Conservation (phyloP, 2,329 filamentous ascomycete genomes). For the Fusarium devonianum region DNA sequence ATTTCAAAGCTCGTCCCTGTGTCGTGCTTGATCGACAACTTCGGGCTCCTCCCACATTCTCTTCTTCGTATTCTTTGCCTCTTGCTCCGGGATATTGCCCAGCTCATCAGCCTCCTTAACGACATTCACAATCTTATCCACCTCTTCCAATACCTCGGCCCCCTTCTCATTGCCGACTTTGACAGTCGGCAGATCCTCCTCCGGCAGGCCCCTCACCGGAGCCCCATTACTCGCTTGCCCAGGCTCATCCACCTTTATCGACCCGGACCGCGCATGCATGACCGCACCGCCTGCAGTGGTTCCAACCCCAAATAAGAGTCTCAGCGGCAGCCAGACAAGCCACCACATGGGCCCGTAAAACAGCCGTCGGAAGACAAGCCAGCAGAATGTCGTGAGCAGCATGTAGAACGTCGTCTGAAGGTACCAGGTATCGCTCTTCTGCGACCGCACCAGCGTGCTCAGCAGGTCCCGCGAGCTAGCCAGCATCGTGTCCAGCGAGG, state of each 20-base stretch:
- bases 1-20: slow-evolving; percentile 50
- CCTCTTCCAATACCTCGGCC: slow-evolving; percentile 57
- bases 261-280: slow-evolving; percentile 46
- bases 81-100: slow-evolving; percentile 31
- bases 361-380: slow-evolving; percentile 85
- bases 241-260: slow-evolving; percentile 38
- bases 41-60: slow-evolving; percentile 41
- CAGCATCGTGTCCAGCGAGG: slow-evolving; percentile 78
- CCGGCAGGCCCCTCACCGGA: slow-evolving; percentile 47
- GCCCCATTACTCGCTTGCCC: slow-evolving; percentile 41
- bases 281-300: slow-evolving; percentile 63
- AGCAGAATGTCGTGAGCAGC: slow-evolving; percentile 76
- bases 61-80: slow-evolving; percentile 40
- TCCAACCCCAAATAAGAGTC: slow-evolving; percentile 66
- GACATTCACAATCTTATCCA: slow-evolving; percentile 62
- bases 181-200: slow-evolving; percentile 57
- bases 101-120: slow-evolving; percentile 47
- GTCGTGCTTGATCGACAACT: slow-evolving; percentile 41
- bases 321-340: slow-evolving; percentile 84
- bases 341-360: slow-evolving; percentile 92
- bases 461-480: slow-evolving; percentile 77
- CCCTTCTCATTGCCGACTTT: slow-evolving; percentile 49
- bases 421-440: slow-evolving; percentile 99
- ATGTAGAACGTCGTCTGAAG: slow-evolving; percentile 89
- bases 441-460: slow-evolving; percentile 79